These are phyloP conservation scores for Fraxinus baroniana DNA, from an alignment of 305 asterid genomes.

Conservation along the genomic window DNA sequence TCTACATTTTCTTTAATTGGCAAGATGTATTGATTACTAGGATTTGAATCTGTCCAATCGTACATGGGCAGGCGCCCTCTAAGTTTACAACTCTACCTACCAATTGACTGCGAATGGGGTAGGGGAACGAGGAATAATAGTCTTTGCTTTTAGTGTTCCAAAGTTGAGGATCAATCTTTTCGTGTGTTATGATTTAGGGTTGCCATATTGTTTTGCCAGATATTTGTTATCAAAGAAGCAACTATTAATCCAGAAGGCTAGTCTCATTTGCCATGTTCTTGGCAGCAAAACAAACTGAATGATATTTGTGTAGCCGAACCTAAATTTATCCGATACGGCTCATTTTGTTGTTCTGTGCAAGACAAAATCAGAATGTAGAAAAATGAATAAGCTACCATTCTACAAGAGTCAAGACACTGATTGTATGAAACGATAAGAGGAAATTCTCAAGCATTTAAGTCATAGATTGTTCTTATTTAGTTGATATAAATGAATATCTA, in stretches of 20 bases:
- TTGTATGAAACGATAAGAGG: not conserved
- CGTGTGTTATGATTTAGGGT: not conserved
- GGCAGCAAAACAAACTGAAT: not conserved
- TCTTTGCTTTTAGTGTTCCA: not conserved
- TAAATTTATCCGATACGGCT: not conserved
- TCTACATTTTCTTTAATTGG: not conserved
- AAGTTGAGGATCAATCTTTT: not conserved
- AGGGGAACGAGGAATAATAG: not conserved
- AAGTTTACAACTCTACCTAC: not conserved
- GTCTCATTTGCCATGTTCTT: not conserved
- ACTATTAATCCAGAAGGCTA: not conserved
- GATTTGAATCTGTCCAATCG: not conserved
- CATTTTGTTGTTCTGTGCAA: not conserved
- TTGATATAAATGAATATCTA: not conserved
- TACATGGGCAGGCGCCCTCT: not conserved
- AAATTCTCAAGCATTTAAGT: not conserved
- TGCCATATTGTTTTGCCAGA: not conserved
- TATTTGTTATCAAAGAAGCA: not conserved
- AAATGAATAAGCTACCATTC: not conserved
- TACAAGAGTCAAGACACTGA: not conserved
- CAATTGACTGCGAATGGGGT: not conserved
- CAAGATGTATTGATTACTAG: not conserved
- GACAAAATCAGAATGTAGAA: not conserved
- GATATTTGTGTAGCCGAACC: not conserved
- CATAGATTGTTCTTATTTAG: not conserved